A percentile compares a stretch with the other conserved stretches of the same genome.
Evolutionary conservation across 2,329 filamentous ascomycete species (phyloP).

Genomic region (Ramularia collo-cygni): DNA sequence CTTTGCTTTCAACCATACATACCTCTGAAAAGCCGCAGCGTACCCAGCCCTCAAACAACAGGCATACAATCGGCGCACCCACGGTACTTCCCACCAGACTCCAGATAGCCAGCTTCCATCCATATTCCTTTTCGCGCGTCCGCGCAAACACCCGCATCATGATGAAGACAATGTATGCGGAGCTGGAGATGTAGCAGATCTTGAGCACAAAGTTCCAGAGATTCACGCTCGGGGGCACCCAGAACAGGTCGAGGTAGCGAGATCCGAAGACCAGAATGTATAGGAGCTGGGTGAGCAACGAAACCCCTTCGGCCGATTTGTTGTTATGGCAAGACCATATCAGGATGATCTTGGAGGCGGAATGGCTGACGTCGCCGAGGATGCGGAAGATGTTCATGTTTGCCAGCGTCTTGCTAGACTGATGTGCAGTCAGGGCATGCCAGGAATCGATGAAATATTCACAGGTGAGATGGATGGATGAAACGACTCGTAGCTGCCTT

Average conservation of each 20-base stretch:
- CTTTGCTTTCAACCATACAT: too few relatives aligned
- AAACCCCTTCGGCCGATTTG: constrained; percentile 80
- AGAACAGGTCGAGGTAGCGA: constrained; percentile 71
- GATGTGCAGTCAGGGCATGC: background rate
- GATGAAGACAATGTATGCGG: constrained; percentile 75
- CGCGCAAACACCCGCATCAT: constrained; percentile 84
- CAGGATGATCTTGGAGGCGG: constrained; percentile 79
- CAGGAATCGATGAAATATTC: background rate
- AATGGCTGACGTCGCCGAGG: constrained; percentile 76
- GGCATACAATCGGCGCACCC: constrained; percentile 64
- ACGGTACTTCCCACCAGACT: constrained; percentile 60
- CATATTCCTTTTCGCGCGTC: constrained; percentile 81
- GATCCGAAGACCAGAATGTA: constrained; percentile 82
- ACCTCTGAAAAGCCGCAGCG: constrained; percentile 25
- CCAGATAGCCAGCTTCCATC: constrained; percentile 81
- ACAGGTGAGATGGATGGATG: background rate
- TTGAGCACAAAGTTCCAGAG: constrained; percentile 77
- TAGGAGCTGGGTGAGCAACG: constrained; percentile 81
- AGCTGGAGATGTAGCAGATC: constrained; percentile 78
- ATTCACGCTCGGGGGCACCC: constrained; percentile 29
- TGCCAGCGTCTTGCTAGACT: background rate
- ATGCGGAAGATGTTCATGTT: constrained; percentile 55
- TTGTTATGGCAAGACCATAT: constrained; percentile 88
- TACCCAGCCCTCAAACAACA: constrained; percentile 52
- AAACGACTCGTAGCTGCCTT: background rate